phyloP scores from a whole-genome alignment of 2,329 filamentous ascomycete genomes.

The Epichloe elymi region DNA sequence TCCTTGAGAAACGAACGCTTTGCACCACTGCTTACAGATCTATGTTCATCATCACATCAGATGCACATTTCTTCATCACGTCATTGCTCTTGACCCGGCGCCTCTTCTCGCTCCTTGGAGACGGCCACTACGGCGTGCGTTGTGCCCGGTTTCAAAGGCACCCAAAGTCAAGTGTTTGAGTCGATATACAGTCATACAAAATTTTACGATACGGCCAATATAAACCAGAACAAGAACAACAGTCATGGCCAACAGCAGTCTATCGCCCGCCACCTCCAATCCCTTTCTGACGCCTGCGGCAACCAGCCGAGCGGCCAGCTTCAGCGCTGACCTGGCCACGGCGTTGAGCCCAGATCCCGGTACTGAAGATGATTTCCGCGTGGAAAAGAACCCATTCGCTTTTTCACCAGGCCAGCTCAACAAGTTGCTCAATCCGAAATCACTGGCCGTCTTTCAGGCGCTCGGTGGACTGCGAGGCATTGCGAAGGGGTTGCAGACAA shows the following conservation, averaged over 20 bases:
- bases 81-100: neutral
- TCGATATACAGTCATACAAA: too few relatives aligned
- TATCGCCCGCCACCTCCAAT: constrained; percentile 9
- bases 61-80: neutral
- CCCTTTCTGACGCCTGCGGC: constrained; percentile 14
- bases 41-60: neutral
- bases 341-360: constrained; percentile 57
- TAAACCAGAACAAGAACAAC: too few relatives aligned
- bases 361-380: constrained; percentile 55
- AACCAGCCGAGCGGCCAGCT: constrained; percentile 8
- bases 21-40: neutral
- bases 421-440: constrained; percentile 73
- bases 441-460: constrained; percentile 58
- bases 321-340: constrained; percentile 27
- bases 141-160: too few relatives aligned
- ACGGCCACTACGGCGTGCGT: too few relatives aligned
- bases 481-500: constrained; percentile 58
- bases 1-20: neutral
- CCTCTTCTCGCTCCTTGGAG: neutral
- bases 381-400: constrained; percentile 72
- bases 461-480: constrained; percentile 60
- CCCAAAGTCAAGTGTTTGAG: too few relatives aligned
- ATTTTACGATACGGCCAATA: too few relatives aligned
- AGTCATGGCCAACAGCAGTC: neutral
- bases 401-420: constrained; percentile 68